Evolutionary conservation across 164 flowering plant species (phyloP).

Genomic region (Macadamia tetraphylla): DNA sequence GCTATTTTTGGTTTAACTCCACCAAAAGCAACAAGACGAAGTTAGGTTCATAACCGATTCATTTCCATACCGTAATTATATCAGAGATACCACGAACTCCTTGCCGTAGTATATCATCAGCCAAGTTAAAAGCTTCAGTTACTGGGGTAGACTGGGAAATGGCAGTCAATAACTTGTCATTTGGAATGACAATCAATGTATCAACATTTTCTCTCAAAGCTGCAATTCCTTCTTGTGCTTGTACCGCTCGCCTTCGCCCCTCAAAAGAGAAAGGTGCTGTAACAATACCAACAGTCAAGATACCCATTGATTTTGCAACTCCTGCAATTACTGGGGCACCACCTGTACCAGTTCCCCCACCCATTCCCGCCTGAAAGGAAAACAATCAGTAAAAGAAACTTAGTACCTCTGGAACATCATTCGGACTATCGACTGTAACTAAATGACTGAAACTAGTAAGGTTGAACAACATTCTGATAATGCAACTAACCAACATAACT

Average conservation of each 20-base stretch:
- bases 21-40: no score
- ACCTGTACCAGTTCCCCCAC: conserved; percentile 98
- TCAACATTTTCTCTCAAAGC: conserved; percentile 89
- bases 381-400: no score
- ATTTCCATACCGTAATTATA: conserved; percentile 71
- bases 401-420: no score
- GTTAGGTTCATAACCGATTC: background rate
- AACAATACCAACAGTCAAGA: conserved; percentile 92
- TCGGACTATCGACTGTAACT: no score
- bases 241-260: conserved; percentile 85
- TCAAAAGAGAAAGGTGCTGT: conserved; percentile 95
- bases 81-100: conserved; percentile 98
- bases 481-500: no score
- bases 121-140: conserved; percentile 92
- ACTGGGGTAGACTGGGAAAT: conserved; percentile 89
- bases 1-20: no score
- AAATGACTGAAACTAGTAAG: no score
- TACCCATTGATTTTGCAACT: conserved; percentile 85
- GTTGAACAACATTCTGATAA: no score
- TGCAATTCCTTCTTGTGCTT: conserved; percentile 98
- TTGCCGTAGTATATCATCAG: conserved; percentile 94
- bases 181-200: conserved; percentile 89
- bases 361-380: conserved; percentile 86
- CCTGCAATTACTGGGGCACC: conserved; percentile 92
- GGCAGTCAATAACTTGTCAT: conserved; percentile 88